Evolutionary conservation across 2,329 filamentous ascomycete genomes (phyloP).

Genomic region (Fusarium buharicum): DNA sequence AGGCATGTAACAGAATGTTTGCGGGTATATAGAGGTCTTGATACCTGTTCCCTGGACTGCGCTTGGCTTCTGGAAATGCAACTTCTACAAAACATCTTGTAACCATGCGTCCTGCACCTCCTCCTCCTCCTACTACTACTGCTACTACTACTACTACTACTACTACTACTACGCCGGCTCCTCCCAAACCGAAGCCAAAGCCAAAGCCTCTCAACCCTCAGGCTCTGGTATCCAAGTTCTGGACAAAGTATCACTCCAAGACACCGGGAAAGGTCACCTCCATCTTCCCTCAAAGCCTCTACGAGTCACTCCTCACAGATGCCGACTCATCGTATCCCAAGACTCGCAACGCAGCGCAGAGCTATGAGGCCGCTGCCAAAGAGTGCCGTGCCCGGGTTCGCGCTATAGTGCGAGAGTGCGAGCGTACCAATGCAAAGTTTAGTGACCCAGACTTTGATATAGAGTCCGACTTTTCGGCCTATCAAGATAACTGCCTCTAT

Average conservation of each 20-base stretch:
- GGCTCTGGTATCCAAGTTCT: constrained; percentile 55
- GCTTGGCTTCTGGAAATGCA: background rate
- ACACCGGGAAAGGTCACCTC: constrained; percentile 57
- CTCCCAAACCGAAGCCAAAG: constrained; percentile 19
- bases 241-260: constrained; percentile 55
- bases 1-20: background rate
- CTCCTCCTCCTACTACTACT: background rate
- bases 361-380: constrained; percentile 55
- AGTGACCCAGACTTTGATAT: constrained; percentile 59
- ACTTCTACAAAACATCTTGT: background rate
- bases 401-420: constrained; percentile 55
- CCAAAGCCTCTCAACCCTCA: constrained; percentile 50
- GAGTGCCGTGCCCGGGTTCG: constrained; percentile 55
- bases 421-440: constrained; percentile 58
- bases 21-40: constrained; percentile 26
- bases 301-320: constrained; percentile 46
- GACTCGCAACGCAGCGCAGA: constrained; percentile 53
- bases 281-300: constrained; percentile 56
- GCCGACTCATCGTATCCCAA: constrained; percentile 41
- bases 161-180: constrained; percentile 7
- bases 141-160: background rate
- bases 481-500: constrained; percentile 52
- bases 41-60: background rate
- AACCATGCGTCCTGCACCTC: constrained; percentile 29
- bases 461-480: constrained; percentile 52